Base-by-base conservation (phyloP, 73 alveolate species). In the Blepharisma stoltei region DNA sequence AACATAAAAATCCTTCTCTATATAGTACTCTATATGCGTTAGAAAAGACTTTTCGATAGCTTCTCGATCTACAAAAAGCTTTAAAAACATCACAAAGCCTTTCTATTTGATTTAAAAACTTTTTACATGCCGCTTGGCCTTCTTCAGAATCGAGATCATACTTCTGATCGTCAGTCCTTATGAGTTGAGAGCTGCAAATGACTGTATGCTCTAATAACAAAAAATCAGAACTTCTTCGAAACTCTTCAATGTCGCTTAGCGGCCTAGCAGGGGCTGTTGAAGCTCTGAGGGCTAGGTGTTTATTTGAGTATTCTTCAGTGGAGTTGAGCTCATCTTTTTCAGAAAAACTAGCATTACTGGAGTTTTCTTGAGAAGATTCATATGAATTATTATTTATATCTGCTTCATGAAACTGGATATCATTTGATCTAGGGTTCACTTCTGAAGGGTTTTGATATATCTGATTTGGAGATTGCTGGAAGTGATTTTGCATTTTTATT, bases 201-300 rank as follows among this genome's bases (percentile, higher is more conserved):
- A 89, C 88, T 11, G 98, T 89, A 41, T 90, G 83, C 70, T 92
- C 98, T 7, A 92, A 82, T 23, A 92, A 90, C 38, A 79, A 45
- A 69, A 87, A 92, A 55, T 92, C 98, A 54, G 81, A 54, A 70
- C 89, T 82, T 73, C 79, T 23, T 5, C 79, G 55, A 43, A 69
- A 92, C 79, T 92, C 96, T 79, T 92, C 98, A 27, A 92, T 78
- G 60, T 92, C 98, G 7, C 96, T 90, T 45, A 92, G 67, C n/a
- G 98, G 96, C 20, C 96, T 77, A 14, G 98, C 95, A 79, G 98
- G 98, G 23, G 98, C 98, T 11, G 96, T 90, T 9, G 95, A 84
- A 14, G 93, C 94, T 50, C 98, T 23, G 1, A 44, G 73, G 73
- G 2, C 47, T 38, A 60, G n/a, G 55, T 69, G 79, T 5, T 69